phyloP scores from a whole-genome alignment of 2,329 filamentous ascomycete species.

The Cladosporium sp. region DNA sequence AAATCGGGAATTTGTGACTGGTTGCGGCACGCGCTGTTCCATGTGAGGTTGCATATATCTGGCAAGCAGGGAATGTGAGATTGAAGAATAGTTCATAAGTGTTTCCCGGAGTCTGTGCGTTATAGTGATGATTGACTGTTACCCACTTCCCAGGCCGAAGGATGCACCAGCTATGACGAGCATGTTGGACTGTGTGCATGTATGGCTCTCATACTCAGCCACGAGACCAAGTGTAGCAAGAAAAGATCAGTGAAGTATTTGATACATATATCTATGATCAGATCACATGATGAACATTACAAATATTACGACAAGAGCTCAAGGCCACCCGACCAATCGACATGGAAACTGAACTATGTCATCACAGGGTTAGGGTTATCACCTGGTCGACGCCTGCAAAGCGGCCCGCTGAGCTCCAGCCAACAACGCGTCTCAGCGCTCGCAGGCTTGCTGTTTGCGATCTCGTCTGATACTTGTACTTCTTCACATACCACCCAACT shows the following conservation, averaged over 20 bases:
- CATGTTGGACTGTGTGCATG: background rate
- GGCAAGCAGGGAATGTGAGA: background rate
- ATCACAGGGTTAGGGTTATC: background rate
- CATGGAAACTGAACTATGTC: background rate
- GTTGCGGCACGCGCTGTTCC: background rate
- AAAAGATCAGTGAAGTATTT: background rate
- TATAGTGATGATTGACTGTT: background rate
- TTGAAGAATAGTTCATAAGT: background rate
- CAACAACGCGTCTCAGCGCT: constrained; percentile 15
- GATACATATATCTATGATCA: too few species aligned
- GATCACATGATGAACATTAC: too few species aligned
- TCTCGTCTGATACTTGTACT: background rate
- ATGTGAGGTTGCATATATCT: background rate
- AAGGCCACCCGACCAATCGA: too few species aligned
- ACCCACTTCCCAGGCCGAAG: background rate
- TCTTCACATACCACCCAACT: constrained; percentile 14
- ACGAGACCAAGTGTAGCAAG: background rate
- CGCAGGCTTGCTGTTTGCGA: background rate
- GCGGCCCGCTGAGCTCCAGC: constrained; percentile 8
- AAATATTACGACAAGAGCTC: too few species aligned
- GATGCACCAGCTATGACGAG: background rate
- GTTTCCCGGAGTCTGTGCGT: background rate
- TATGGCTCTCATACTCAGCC: too few species aligned
- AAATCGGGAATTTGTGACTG: background rate
- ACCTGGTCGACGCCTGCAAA: background rate